Evolutionary conservation across 805 yeast genomes (phyloP).

Genomic region (Lipomyces japonicus): DNA sequence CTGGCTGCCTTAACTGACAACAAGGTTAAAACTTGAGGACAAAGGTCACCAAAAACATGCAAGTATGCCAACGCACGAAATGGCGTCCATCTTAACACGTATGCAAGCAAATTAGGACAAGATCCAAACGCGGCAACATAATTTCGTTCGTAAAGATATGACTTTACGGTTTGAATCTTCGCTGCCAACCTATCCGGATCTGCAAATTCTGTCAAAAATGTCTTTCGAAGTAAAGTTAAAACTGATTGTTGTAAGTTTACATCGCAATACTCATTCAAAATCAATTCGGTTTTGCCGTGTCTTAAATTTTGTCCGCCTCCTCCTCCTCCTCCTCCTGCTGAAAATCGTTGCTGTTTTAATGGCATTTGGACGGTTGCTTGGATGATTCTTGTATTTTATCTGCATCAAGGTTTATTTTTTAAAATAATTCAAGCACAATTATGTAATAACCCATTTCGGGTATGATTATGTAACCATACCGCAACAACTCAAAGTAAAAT

Average conservation of each 20-base stretch:
- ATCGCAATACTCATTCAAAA: no score
- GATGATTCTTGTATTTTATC: no score
- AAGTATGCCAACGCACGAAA: conserved; percentile 73
- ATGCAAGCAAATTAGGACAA: conserved; percentile 64
- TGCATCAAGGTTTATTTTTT: no score
- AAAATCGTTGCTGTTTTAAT: no score
- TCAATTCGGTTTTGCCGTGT: no score
- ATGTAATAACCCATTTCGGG: no score
- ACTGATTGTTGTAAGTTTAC: conserved; percentile 9
- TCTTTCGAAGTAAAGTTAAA: conserved; percentile 13
- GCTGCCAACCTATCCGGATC: conserved; percentile 14
- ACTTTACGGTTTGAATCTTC: conserved; percentile 61
- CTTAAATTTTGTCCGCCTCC: no score
- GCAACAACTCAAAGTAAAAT: no score
- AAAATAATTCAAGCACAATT: no score
- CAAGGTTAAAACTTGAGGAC: conserved; percentile 12
- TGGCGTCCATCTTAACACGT: conserved; percentile 82
- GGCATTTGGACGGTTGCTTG: no score
- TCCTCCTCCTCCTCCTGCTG: no score
- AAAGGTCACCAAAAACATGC: conserved; percentile 50
- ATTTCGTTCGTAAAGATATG: conserved; percentile 64
- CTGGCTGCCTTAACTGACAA: not conserved
- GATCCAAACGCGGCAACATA: conserved; percentile 61
- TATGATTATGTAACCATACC: no score
- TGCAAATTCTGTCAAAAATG: conserved; percentile 16